Base-by-base conservation (phyloP, 2,329 filamentous ascomycete genomes). In the Fulvia fulva region DNA sequence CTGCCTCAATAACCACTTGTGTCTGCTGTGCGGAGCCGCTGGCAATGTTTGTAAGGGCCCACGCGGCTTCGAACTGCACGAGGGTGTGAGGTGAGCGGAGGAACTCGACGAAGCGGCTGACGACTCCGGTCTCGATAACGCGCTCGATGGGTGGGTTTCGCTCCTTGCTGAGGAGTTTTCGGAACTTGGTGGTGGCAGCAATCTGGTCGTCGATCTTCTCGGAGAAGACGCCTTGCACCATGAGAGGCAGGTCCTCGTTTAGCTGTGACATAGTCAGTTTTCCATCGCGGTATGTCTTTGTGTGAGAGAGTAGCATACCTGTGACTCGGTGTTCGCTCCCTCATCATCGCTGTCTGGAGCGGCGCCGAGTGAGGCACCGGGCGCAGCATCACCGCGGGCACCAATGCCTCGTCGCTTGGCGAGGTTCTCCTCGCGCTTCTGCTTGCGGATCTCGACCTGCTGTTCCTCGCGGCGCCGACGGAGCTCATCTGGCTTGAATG, bases 191-290 rank as follows among this genome's bases (percentile, higher is more conserved):
- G 26, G 94, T 99, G 58, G 93, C 91, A 78, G 93, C 87, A 69
- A 99, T 99, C 79, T 99, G 94, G 68, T 89, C 85, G 74, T 99
- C 94, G 77, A 99, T 97, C 78, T 97, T 91, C 65, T 99, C 93
- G 65, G 94, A 99, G 80, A 99, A 97, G 72, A 99, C 94, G 63
- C 94, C 94, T 73, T 89, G 84, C 63, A 97, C 94, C 94, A 99
- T 99, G 80, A 94, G 87, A 69, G 94, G 94, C 68, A 99, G 91
- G 75, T 99, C 94, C 78, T 97, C 92, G 75, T 94, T 96, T 75
- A 99, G 83, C 94, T 99, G 57, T 19, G 43, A 46, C 23, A 52
- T 47, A 4, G 62, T 69, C 61, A 71, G 66, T 61, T 56, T 19
- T 21, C 22, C 5, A 23, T 21, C 50, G n/a, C 9, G 14, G n/a